These are phyloP conservation scores for Hypoxylon sp. DNA, from an alignment of 2,329 filamentous ascomycete genomes.

Conservation along the genomic window DNA sequence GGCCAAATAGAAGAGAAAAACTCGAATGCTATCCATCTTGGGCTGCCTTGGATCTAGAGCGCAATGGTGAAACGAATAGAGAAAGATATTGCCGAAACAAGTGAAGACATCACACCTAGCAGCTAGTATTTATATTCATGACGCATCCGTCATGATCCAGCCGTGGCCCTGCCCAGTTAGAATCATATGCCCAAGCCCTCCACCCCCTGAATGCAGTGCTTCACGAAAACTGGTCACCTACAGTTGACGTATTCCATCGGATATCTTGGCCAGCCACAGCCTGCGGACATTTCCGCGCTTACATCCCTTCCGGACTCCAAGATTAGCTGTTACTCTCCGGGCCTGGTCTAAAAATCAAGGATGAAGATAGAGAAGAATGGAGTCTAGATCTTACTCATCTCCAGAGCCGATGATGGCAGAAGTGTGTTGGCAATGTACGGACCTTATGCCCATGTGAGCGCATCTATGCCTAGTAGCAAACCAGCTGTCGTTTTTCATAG, in stretches of 20 bases:
- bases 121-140: constrained; percentile 14
- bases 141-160: neutral
- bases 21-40: constrained; percentile 57
- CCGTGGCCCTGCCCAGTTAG: neutral
- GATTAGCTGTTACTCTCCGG: neutral
- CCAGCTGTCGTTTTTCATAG: neutral
- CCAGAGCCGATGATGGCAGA: neutral
- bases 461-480: neutral
- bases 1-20: constrained; percentile 61
- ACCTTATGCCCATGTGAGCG: neutral
- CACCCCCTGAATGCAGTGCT: neutral
- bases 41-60: neutral
- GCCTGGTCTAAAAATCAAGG: neutral
- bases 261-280: constrained; percentile 1
- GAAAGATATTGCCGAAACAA: neutral
- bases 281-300: neutral
- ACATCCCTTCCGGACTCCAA: neutral
- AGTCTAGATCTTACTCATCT: constrained; percentile 1
- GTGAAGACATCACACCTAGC: neutral
- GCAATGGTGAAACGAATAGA: neutral
- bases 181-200: neutral
- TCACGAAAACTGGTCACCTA: constrained; percentile 13
- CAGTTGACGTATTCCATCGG: constrained; percentile 13
- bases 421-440: neutral
- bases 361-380: neutral